Evolutionary conservation across 2,329 filamentous ascomycete species (phyloP), one percentile per base, ranked within the genome.

Genomic region (Teratosphaeria viscida): DNA sequence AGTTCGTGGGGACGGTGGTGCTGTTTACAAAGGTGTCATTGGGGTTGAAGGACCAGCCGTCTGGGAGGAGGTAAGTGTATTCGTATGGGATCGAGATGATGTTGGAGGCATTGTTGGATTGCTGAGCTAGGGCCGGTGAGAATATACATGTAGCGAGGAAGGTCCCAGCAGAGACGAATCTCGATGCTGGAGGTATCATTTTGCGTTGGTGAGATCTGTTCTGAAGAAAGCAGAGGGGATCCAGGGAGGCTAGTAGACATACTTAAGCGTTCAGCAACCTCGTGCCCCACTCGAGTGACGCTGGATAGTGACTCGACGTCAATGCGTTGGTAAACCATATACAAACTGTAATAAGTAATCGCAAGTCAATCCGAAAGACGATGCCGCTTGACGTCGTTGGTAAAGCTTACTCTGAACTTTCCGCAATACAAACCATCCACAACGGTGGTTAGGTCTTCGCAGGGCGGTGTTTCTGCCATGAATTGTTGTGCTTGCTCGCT

Each of bases 21-120:
- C 57, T 26, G 32, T 62, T 60, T n/a, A 60, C 58, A 37, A 62
- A 63, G 29, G 55, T 59, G 5, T 37, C 14, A 32, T 55, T 58
- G 4, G 43, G 26, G 57, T 63, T 62, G 19, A 53, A 52, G n/a
- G 39, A 37, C 54, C 57, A 63, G 52, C 54, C 57, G 52, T 52
- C 32, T 2, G 61, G 60, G n/a, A 63, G 57, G 14, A 63, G 57
- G 52, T 61, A 61, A 12, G 61, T 61, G 47, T 63, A 58, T 53
- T 63, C 57, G 34, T 59, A 58, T 34, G 59, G 61, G 49, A 61
- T 32, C 8, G 39, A 59, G 39, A 63, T 52, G 52, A 43, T 52
- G 11, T 10, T n/a, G 37, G 37, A 43, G 37, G 37, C 16, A 11
- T 11, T 39, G 34, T 7, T 59, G 55, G 29, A 34, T 55, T 55